Base-by-base conservation (phyloP, 768 basidiomycete genomes). In the Collybiopsis confluens region DNA sequence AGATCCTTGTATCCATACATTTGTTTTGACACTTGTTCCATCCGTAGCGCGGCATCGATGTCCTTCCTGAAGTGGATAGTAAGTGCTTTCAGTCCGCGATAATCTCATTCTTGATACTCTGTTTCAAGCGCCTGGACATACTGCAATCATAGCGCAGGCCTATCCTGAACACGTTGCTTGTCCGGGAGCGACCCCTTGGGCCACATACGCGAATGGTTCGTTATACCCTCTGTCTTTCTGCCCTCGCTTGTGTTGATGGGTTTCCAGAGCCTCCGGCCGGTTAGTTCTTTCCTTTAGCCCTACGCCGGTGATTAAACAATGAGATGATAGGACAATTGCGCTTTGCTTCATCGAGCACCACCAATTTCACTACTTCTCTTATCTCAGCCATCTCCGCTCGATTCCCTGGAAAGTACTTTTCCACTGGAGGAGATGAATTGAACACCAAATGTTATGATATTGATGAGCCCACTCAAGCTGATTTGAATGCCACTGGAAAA, bases 381-480 rank as follows among this genome's bases (percentile, higher is more conserved):
- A 66, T 92, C 60, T 68, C 67, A 0, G 68, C 79, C 0, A 75
- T 82, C 11, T 81, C 85, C 1, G 61, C 67, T 16, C 69, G 74
- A n/a, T 64, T 88, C 2, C 78, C 81, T 0, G 80, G 81, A 3
- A 73, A 61, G 16, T 74, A 89, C 57, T 84, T 94, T 59, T 80
- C 81, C 59, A 88, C 90, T 0, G 92, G 92, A 0, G 92, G 92
- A 0, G 92, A 93, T 58, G 90, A 92, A 59, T 64, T 92, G 57
- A 92, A 92, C 54, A 65, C 67, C 2, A 72, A 73, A 13, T 90
- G 88, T 64, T 92, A 90, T 59, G 64, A 64, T 1, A 62, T 85
- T 18, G 91, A 93, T 62, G 61, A 72, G 1, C 66, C 72, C 56
- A 88, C 88, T 0, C 81, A 83, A 57, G 66, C 71, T 0, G 78